These are phyloP conservation scores for Schizothecium vesticola DNA, from an alignment of 495 filamentous ascomycete species.

Conservation along the genomic window DNA sequence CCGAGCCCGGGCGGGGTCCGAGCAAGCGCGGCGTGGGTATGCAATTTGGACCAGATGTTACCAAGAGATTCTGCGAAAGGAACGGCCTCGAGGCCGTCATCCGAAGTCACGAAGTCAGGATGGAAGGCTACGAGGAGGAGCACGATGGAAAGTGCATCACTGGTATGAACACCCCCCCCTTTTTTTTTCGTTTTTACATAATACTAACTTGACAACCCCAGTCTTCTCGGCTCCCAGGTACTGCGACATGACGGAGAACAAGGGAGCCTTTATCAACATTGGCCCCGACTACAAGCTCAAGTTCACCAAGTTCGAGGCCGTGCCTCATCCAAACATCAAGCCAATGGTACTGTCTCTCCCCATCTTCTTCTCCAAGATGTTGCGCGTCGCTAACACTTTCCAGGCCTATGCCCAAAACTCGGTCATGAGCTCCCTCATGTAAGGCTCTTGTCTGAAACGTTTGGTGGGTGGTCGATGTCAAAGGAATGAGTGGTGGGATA, in stretches of 20 bases:
- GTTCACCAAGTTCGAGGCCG: constrained; percentile 90
- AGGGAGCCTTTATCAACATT: constrained; percentile 97
- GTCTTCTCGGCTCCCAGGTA: constrained; percentile 98
- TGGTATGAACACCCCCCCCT: constrained; percentile 40
- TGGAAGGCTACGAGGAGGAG: constrained; percentile 97
- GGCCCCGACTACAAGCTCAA: constrained; percentile 84
- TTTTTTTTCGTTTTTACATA: not conserved
- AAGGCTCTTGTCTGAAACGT: not conserved
- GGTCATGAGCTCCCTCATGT: constrained; percentile 56
- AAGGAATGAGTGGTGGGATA: not conserved
- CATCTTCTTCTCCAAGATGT: not conserved
- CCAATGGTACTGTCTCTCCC: constrained; percentile 67
- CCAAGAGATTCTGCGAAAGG: constrained; percentile 91
- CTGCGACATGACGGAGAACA: constrained; percentile 96
- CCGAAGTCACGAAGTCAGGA: constrained; percentile 93
- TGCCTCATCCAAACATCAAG: constrained; percentile 89
- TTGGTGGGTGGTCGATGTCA: not conserved
- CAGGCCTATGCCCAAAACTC: constrained; percentile 80
- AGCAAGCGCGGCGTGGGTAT: constrained; percentile 96
- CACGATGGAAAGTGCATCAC: constrained; percentile 96
- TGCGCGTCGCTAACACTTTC: not conserved
- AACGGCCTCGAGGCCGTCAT: constrained; percentile 95
- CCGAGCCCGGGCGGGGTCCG: constrained; percentile 76
- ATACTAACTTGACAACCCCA: constrained; percentile 26
- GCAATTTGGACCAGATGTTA: constrained; percentile 95